Base-by-base conservation (phyloP, 176 grass and related monocot genomes). In the Rhynchospora pubera region DNA sequence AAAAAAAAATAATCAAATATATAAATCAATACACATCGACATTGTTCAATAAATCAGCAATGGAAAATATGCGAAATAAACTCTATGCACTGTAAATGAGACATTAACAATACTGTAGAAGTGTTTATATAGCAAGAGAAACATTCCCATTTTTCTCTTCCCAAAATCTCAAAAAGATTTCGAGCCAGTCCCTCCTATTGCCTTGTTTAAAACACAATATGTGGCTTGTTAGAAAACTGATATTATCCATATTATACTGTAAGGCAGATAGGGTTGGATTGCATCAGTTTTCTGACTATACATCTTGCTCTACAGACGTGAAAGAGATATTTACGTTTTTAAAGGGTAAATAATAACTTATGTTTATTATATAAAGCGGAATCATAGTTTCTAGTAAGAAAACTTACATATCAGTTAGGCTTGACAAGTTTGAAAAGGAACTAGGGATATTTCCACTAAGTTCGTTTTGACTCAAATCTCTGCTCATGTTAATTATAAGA, bases 391-490 rank as follows among this genome's bases (percentile, higher is more conserved):
- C 45, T 22, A 22, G 84, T 81, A 83, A n/a, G 47, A 24, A 14
- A 86, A 87, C 91, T 92, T 89, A 97, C 94, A 97, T 94, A 78
- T 89, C 48, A 61, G 62, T 86, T 86, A 97, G 68, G 6, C 19
- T 92, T 83, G 59, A 1, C 58, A 91, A 83, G 67, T 83, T 67
- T 72, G 91, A 88, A 74, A 97, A 71, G 77, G 90, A 88, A 66
- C 18, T 45, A 80, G 94, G 91, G 52, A 97, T 88, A 61, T 51
- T 91, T 16, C 91, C 94, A 18, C 13, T 91, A 60, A 97, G 88
- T 26, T 51, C 0, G 78, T 97, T 97, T 28, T 87, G 50, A 83
- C 94, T 94, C 77, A 97, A 87, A 90, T 91, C 88, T 85, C 94
- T 97, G 83, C 50, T 39, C 59, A 74, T 75, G 14, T 76, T 80